These are phyloP conservation scores for Triticum urartu DNA, from an alignment of 176 grass and related monocot species.

Conservation along the genomic window DNA sequence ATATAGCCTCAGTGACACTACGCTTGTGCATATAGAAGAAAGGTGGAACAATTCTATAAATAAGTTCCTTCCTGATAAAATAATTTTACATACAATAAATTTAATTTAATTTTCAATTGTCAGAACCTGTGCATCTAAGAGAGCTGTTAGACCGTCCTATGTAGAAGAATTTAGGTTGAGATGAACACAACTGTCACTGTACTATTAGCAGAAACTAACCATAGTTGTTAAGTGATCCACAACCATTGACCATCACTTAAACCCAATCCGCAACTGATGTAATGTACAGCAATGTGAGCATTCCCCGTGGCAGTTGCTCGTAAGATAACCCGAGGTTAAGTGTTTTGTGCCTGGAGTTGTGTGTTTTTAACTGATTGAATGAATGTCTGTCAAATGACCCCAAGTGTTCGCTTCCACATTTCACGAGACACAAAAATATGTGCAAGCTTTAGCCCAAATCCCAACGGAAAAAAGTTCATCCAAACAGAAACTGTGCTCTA, in stretches of 20 bases:
- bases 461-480: not conserved
- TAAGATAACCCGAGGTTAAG: not conserved
- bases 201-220: not conserved
- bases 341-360: not conserved
- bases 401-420: too few species aligned
- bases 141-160: not conserved
- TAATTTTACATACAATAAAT: not conserved
- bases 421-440: too few species aligned
- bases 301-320: not conserved
- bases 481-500: not conserved
- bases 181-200: not conserved
- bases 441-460: not conserved
- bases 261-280: not conserved
- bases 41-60: not conserved
- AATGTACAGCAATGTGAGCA: not conserved
- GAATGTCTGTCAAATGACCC: too few species aligned
- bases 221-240: not conserved
- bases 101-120: not conserved
- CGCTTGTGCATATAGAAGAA: conserved; percentile 6
- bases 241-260: not conserved
- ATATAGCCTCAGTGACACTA: conserved; percentile 1
- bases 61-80: not conserved
- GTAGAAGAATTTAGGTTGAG: not conserved
- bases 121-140: not conserved
- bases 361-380: too few species aligned